phyloP scores from a whole-genome alignment of 106 monocot species.

The Dendrobium catenatum region DNA sequence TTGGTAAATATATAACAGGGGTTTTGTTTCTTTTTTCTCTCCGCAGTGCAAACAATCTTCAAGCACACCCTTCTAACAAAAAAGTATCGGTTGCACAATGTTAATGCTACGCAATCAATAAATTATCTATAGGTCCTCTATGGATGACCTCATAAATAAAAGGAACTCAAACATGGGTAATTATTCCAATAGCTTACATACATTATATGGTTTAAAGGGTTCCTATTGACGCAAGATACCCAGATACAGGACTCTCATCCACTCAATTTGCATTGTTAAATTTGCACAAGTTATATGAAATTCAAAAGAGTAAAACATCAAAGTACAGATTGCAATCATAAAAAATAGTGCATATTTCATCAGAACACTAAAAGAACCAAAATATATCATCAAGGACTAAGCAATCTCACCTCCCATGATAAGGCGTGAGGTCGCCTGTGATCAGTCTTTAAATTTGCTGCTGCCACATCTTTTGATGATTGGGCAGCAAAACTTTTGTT shows the following conservation, averaged over 20 bases:
- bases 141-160: neutral
- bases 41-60: neutral
- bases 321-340: neutral
- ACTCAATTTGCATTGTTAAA: neutral
- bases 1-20: neutral
- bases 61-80: neutral
- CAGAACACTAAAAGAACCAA: neutral
- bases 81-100: neutral
- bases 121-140: neutral
- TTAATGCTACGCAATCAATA: neutral
- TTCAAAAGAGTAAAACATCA: constrained; percentile 2
- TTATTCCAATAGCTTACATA: neutral
- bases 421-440: constrained; percentile 90
- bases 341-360: neutral
- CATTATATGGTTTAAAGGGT: neutral
- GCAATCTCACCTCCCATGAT: constrained; percentile 79
- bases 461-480: constrained; percentile 42
- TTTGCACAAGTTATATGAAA: neutral
- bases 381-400: neutral
- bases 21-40: neutral
- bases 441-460: constrained; percentile 51
- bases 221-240: neutral
- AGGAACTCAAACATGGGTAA: neutral
- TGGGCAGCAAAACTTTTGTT: constrained; percentile 43
- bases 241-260: neutral